A percentile compares a stretch with the other conserved stretches of the same genome.
Conservation (phyloP, 345 rosid species). For the Sisymbrium irio region DNA sequence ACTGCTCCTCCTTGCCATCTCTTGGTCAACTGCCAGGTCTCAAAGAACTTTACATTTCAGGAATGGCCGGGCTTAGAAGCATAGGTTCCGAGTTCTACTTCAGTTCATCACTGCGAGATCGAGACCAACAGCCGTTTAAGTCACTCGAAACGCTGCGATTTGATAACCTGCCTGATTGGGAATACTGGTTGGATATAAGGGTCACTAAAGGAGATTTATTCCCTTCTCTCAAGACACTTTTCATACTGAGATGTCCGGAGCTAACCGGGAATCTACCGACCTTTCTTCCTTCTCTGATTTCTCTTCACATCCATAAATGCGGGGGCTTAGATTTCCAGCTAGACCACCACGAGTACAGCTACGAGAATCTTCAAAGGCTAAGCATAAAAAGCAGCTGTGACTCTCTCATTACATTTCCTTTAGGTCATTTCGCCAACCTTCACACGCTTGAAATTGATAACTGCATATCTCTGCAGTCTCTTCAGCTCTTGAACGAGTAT, state of each 20-base stretch:
- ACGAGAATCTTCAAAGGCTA: slow-evolving; percentile 28
- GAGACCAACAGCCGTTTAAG: slow-evolving; percentile 32
- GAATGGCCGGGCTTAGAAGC: slow-evolving; percentile 31
- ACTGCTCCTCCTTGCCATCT: slow-evolving; percentile 41
- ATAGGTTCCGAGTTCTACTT: slow-evolving; percentile 34
- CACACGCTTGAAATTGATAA: slow-evolving; percentile 24
- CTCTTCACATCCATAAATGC: slow-evolving; percentile 30
- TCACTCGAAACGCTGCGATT: slow-evolving; percentile 34
- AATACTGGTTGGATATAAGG: slow-evolving; percentile 33
- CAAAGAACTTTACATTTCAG: slow-evolving; percentile 35
- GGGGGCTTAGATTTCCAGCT: slow-evolving; percentile 25
- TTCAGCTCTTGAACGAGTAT: slow-evolving; percentile 24
- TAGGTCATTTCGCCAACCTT: slow-evolving; percentile 29
- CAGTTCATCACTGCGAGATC: background rate
- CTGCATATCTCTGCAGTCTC: slow-evolving; percentile 26
- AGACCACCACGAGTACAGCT: slow-evolving; percentile 18
- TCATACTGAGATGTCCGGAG: slow-evolving; percentile 30
- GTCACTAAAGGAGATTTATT: slow-evolving; percentile 26
- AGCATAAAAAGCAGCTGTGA: slow-evolving; percentile 34
- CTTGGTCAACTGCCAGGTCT: slow-evolving; percentile 44
- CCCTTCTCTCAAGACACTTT: slow-evolving; percentile 40
- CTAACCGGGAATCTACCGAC: slow-evolving; percentile 27
- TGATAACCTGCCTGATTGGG: slow-evolving; percentile 29
- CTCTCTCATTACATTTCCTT: slow-evolving; percentile 28
- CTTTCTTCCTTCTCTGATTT: slow-evolving; percentile 33